Evolutionary conservation across 1,284 basidiomycete genomes (phyloP).

Genomic region (Meira miltonrushii): DNA sequence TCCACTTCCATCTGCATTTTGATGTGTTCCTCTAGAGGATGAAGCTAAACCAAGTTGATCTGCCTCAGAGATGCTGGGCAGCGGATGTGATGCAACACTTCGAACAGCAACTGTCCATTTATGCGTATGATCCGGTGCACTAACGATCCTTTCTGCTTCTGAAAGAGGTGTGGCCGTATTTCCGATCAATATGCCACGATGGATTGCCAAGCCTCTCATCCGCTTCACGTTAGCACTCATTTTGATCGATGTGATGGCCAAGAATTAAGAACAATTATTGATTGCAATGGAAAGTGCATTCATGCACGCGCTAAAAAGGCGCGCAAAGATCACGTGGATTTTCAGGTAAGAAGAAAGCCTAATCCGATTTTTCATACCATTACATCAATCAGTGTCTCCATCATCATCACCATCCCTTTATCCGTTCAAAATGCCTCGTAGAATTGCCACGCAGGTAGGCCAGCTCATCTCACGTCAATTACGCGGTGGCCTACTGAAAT

Average conservation of each 20-base stretch:
- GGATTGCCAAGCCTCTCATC: conserved; percentile 67
- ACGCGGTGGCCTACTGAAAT: conserved; percentile 64
- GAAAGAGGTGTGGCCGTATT: conserved; percentile 83
- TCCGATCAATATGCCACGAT: conserved; percentile 88
- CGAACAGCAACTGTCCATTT: conserved; percentile 94
- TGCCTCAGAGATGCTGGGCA: conserved; percentile 46
- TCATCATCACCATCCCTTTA: not conserved
- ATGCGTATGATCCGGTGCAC: conserved; percentile 76
- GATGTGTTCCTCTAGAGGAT: not conserved
- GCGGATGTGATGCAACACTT: conserved; percentile 55
- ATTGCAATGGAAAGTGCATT: too few relatives aligned
- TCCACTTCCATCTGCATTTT: not conserved
- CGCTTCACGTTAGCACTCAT: not conserved
- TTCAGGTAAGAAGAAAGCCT: too few relatives aligned
- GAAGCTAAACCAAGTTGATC: not conserved
- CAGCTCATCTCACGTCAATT: conserved; percentile 78
- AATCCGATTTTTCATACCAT: not conserved
- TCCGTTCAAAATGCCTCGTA: conserved; percentile 63
- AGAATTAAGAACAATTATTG: too few relatives aligned
- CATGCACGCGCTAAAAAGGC: too few relatives aligned
- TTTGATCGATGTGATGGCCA: too few relatives aligned
- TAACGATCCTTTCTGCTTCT: conserved; percentile 65
- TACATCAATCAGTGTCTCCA: not conserved
- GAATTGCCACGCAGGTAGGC: conserved; percentile 81
- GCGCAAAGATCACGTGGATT: too few relatives aligned